Percentiles rank a stretch among this genome's conserved stretches.
Evolutionary conservation across 345 rosid species (phyloP).

Genomic region (thale cress (Arabidopsis thaliana)): DNA sequence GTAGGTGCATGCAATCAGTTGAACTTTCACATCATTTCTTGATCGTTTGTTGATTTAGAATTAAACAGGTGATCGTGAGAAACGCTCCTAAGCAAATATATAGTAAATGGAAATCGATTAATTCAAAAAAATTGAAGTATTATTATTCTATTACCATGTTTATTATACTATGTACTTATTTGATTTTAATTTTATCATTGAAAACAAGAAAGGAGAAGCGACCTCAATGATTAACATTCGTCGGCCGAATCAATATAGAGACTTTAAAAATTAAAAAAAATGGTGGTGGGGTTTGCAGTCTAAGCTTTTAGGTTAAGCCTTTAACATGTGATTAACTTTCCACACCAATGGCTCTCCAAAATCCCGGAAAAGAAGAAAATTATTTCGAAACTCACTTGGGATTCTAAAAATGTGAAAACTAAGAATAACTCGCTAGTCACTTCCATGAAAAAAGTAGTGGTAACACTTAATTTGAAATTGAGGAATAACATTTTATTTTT

Average conservation of each 20-base stretch:
- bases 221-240: slow-evolving; percentile 41
- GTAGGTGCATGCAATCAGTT: not conserved
- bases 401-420: slow-evolving; percentile 11
- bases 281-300: slow-evolving; percentile 41
- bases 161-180: slow-evolving; percentile 12
- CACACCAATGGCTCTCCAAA: slow-evolving; percentile 18
- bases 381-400: slow-evolving; percentile 35
- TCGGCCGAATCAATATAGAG: slow-evolving; percentile 33
- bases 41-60: slow-evolving; percentile 1
- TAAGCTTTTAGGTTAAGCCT: slow-evolving; percentile 46
- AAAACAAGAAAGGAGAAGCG: slow-evolving; percentile 39
- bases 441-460: slow-evolving; percentile 32
- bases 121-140: not conserved
- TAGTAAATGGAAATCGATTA: not conserved
- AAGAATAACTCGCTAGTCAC: slow-evolving; percentile 19
- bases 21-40: slow-evolving; percentile 24
- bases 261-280: slow-evolving; percentile 6
- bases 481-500: no score
- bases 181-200: slow-evolving; percentile 22
- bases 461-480: slow-evolving; percentile 8
- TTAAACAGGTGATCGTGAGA: slow-evolving; percentile 11
- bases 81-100: slow-evolving; percentile 11
- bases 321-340: slow-evolving; percentile 45
- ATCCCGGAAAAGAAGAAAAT: slow-evolving; percentile 31
- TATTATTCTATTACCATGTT: not conserved